Conservation (phyloP, 495 filamentous ascomycete species). For the Penicillium cosmopolitanum region DNA sequence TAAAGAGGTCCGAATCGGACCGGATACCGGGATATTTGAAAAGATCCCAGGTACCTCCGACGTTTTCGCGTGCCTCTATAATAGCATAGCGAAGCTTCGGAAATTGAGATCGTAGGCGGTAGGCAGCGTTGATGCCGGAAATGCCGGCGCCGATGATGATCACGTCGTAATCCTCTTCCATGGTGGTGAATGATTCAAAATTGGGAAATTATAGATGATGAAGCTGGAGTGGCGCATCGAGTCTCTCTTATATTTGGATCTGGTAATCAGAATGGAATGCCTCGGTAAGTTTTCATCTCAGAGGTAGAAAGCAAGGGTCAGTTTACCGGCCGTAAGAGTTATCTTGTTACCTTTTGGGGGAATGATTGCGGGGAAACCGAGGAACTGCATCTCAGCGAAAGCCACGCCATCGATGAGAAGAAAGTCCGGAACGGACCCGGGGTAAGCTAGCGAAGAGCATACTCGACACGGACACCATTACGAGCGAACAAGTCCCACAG, state of each 20-base stretch:
- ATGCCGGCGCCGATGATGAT: slow-evolving; percentile 42
- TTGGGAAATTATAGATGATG: background rate
- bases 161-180: slow-evolving; percentile 34
- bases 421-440: too few relatives aligned
- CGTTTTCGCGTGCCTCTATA: slow-evolving; percentile 54
- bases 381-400: too few relatives aligned
- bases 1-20: slow-evolving; percentile 59
- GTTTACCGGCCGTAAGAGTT: too few relatives aligned
- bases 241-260: too few relatives aligned
- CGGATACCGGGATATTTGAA: slow-evolving; percentile 65
- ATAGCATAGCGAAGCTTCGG: slow-evolving; percentile 55
- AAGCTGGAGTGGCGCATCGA: too few relatives aligned
- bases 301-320: too few relatives aligned
- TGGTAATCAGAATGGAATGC: too few relatives aligned
- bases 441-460: background rate
- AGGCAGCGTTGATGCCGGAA: slow-evolving; percentile 54
- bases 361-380: too few relatives aligned
- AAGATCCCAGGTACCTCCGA: slow-evolving; percentile 68
- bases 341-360: too few relatives aligned
- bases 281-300: too few relatives aligned
- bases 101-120: slow-evolving; percentile 59
- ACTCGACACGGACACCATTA: background rate
- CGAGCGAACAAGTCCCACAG: background rate
- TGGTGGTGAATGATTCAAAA: background rate
- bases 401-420: too few relatives aligned